Base-by-base conservation (phyloP, 352 stramenopile species). In the Globisporangium okanoganense region DNA sequence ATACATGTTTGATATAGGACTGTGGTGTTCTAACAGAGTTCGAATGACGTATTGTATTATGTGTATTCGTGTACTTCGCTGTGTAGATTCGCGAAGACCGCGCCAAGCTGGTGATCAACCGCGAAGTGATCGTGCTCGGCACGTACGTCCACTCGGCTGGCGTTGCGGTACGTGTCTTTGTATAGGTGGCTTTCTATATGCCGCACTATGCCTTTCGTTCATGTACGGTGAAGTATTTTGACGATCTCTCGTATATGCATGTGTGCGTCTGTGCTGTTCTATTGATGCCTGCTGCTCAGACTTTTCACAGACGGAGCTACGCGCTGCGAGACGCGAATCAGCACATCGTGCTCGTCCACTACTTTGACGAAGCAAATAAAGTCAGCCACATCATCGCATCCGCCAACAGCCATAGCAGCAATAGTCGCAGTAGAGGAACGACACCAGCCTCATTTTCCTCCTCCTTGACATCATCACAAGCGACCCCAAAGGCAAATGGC, bases 291-390 rank as follows among this genome's bases (percentile, higher is more conserved):
- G 14, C 45, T 18, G 24, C 56, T 25, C 41, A 92, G 84, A 90
- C 81, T 3, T 95, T 95, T 56, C 86, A 95, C 66, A 72, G 86
- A 24, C 82, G 86, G n/a, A 92, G 79, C 63, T 95, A 95, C 60
- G 80, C 73, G 9, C 61, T 95, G 44, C 82, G 86, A 31, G 82
- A 91, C 59, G 78, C 72, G 2, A 73, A 86, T 12, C 71, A 85
- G 22, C 71, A 76, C 35, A 75, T 93, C 36, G 76, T 95, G 22
- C 81, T 95, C n/a, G 86, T 95, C 3, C 86, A 95, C 57, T 95
- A 95, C 71, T 90, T 95, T 67, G 82, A 94, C 38, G 83, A 94
- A 69, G 62, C 71, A 4, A 72, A 87, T 63, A 93, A 90, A 65
- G 51, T 68, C 20, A 33, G 35, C 20, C 44, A 55, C 25, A 27